Base-by-base conservation (phyloP, 1,284 basidiomycete species). In the Ganoderma resinaceum region DNA sequence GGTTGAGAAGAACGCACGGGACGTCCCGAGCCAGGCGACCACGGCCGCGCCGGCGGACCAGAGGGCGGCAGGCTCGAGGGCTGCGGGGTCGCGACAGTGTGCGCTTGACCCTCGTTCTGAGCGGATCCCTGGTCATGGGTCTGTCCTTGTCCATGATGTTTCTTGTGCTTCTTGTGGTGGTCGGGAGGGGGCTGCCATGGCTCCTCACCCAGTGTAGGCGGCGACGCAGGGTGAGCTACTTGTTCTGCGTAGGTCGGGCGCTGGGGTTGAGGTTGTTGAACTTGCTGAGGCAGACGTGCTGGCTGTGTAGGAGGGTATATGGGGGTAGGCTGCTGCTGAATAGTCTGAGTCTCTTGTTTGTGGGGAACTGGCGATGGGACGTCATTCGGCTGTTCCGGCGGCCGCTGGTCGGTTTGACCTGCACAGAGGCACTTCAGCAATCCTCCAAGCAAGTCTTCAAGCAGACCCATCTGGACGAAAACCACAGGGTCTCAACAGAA, bases 381-480 rank as follows among this genome's bases (percentile, higher is more conserved):
- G 61, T 76, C 66, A 33, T 67, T 65, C 43, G 61, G 60, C 38
- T 63, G 57, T 52, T 63, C 70, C 43, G 63, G 61, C 38, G 46
- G 46, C 12, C 46, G 60, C 55, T 69, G 63, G 61, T 75, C 68
- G 43, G 72, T 62, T 40, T 72, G 62, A 35, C 71, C 67, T 2
- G 67, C 72, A 58, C 78, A 78, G 40, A 80, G 70, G 26, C 74
- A 71, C 52, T 74, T 76, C 53, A 73, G 40, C 5, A 80, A 61
- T 14, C 70, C 75, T 42, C 71, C 66, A 57, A 75, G 37, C 37
- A 78, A 26, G 33, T 66, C 68, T 37, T 53, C 66, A 23, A 75
- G 55, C 40, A 76, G 66, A 35, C 73, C 73, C 76, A 76, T 77
- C 9, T 61, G 20, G 52, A 55, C 8, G 29, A 31, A 29, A 33